Conservation (phyloP, 805 yeast genomes). For the Wickerhamomyces mucosus region DNA sequence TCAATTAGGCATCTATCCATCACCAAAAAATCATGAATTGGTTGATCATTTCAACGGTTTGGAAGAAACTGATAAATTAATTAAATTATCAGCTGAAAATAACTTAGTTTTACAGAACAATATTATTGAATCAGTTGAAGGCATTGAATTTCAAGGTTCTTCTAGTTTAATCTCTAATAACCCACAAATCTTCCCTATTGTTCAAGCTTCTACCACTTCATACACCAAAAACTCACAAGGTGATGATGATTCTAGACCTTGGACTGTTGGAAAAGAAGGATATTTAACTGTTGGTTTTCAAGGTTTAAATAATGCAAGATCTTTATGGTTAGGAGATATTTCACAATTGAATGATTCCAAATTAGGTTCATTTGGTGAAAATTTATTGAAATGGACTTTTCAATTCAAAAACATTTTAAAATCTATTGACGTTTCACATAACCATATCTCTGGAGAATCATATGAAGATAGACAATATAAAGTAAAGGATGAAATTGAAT, state of each 20-base stretch:
- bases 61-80: slow-evolving; percentile 17
- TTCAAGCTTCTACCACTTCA: slow-evolving; percentile 58
- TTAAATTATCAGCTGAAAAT: slow-evolving; percentile 6
- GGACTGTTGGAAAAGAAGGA: slow-evolving; percentile 81
- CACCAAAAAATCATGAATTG: slow-evolving; percentile 61
- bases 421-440: slow-evolving; percentile 44
- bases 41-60: slow-evolving; percentile 52
- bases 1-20: slow-evolving; percentile 76
- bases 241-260: slow-evolving; percentile 37
- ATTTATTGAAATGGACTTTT: slow-evolving; percentile 62
- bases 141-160: slow-evolving; percentile 38
- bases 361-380: slow-evolving; percentile 25
- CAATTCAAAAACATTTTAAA: slow-evolving; percentile 58
- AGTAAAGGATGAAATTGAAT: slow-evolving; percentile 62
- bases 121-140: slow-evolving; percentile 17
- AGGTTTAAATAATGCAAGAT: slow-evolving; percentile 68
- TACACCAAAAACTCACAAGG: slow-evolving; percentile 41
- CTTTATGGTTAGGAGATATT: slow-evolving; percentile 70
- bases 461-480: slow-evolving; percentile 49
- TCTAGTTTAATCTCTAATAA: slow-evolving; percentile 65
- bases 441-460: slow-evolving; percentile 32
- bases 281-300: slow-evolving; percentile 71
- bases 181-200: slow-evolving; percentile 59
- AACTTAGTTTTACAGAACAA: slow-evolving; percentile 10
- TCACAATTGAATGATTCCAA: slow-evolving; percentile 37